Evolutionary conservation across 75 land plant genomes (phyloP), one percentile per base, ranked within the genome.

Genomic region (Adiantum capillusveneris): DNA sequence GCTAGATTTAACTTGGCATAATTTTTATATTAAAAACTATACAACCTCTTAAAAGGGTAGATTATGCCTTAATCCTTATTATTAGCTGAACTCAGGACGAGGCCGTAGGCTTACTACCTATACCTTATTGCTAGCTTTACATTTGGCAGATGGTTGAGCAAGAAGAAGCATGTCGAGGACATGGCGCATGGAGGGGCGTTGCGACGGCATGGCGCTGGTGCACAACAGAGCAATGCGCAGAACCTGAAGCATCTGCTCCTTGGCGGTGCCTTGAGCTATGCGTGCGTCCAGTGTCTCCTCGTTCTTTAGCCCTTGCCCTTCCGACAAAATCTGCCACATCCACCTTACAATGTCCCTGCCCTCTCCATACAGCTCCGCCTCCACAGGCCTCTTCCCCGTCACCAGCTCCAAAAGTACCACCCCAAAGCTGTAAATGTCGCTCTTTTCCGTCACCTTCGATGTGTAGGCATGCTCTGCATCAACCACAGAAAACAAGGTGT

Each of bases 391-490:
- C 31, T 53, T 72, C 13, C 83, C 83, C 5, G 76, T 76, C 22
- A 80, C 60, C 28, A 80, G 60, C 67, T 80, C 83, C 53, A 80
- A 53, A 31, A 76, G 69, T 31, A 80, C 83, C 19, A 80, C 83
- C 11, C 83, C 76, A 25, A 76, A 80, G 67, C 83, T 80, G 48
- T 72, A 80, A 6, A 80, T 65, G 31, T 80, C 83, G 17, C 80
- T 80, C 76, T 80, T 80, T 71, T 80, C 83, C 53, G 62, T 65
- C 65, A 80, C 80, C 44, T 72, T 76, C 29, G 77, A 31, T 12
- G 75, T 80, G 68, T 80, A 76, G 3, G 76, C 80, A 58, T 80
- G 77, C 46, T 80, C 83, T 80, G 80, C 29, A 53, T 22, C 29
- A 13, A 45, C n/a, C 52, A 6, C n/a, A n/a, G n/a, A n/a, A n/a